Percentiles rank a stretch among this genome's conserved stretches.
Conservation (phyloP, 2,329 filamentous ascomycete species). For the Trichophyton mentagrophytes region DNA sequence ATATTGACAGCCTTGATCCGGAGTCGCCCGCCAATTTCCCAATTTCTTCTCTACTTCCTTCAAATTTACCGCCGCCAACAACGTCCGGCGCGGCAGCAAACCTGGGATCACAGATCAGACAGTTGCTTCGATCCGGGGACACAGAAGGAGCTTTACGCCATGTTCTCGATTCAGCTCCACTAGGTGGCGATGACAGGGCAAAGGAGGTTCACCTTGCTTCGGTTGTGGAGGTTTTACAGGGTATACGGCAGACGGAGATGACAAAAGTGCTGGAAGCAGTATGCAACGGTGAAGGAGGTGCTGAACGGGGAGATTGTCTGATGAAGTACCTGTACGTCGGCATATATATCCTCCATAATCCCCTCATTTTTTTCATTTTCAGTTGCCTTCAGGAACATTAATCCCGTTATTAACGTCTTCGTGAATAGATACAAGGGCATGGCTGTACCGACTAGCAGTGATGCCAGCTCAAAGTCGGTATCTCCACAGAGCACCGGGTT, state of each 20-base stretch:
- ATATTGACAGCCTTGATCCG: constrained; percentile 81
- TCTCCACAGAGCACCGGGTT: constrained; percentile 78
- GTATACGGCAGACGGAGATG: constrained; percentile 94
- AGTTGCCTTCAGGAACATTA: neutral
- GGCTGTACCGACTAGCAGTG: constrained; percentile 35
- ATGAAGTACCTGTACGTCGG: constrained; percentile 88
- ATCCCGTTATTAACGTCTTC: neutral
- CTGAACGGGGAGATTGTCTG: constrained; percentile 76
- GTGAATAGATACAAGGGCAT: constrained; percentile 74
- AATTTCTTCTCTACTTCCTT: constrained; percentile 66
- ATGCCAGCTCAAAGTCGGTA: constrained; percentile 37
- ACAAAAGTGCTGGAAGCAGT: constrained; percentile 72
- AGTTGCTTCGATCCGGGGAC: constrained; percentile 77
- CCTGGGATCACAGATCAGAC: constrained; percentile 67
- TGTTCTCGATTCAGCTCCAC: constrained; percentile 70
- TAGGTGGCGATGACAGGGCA: constrained; percentile 42
- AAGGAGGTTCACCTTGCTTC: constrained; percentile 78
- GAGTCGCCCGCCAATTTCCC: constrained; percentile 90
- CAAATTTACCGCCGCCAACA: constrained; percentile 53
- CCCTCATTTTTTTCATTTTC: constrained; percentile 5
- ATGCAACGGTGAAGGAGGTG: constrained; percentile 63
- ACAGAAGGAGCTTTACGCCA: constrained; percentile 73
- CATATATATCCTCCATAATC: neutral
- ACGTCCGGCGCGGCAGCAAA: constrained; percentile 66
- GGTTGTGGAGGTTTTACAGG: constrained; percentile 85